A percentile compares a stretch with the other conserved stretches of the same genome.
These are phyloP conservation scores for Clarireedia paspali DNA, from an alignment of 2,329 filamentous ascomycete species.

Conservation along the genomic window DNA sequence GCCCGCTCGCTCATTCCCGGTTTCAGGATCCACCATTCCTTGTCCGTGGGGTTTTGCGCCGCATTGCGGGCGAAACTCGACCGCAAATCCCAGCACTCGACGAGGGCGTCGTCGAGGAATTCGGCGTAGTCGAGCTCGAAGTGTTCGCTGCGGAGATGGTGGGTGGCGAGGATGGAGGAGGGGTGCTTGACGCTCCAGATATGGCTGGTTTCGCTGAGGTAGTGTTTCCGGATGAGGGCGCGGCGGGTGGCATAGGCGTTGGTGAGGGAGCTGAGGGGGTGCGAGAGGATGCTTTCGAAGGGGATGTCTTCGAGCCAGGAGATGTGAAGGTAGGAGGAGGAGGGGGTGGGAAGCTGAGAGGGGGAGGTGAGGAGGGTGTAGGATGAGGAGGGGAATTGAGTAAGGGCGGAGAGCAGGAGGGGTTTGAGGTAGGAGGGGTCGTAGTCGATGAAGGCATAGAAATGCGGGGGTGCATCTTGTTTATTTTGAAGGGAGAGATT, in stretches of 20 bases:
- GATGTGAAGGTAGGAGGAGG: constrained; percentile 55
- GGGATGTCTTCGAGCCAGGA: constrained; percentile 80
- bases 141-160: constrained; percentile 71
- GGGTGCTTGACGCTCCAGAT: constrained; percentile 85
- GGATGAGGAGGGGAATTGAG: constrained; percentile 46
- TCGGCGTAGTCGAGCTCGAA: constrained; percentile 97
- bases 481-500: constrained; percentile 17
- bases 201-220: constrained; percentile 73
- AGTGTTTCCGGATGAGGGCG: constrained; percentile 93
- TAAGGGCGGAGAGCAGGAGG: constrained; percentile 67
- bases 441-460: constrained; percentile 74
- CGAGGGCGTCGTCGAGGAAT: constrained; percentile 86
- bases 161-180: constrained; percentile 54
- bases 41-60: constrained; percentile 31
- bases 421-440: constrained; percentile 86
- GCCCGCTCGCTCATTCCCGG: constrained; percentile 96
- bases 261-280: constrained; percentile 56
- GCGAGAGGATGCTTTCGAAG: constrained; percentile 63
- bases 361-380: constrained; percentile 48
- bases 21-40: constrained; percentile 96
- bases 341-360: constrained; percentile 26
- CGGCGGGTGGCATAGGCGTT: constrained; percentile 96
- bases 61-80: constrained; percentile 70
- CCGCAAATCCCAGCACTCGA: constrained; percentile 82
- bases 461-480: constrained; percentile 26